These are phyloP conservation scores for Fennellomyces sp. DNA, from an alignment of 371 early-diverging fungal genomes.

Conservation along the genomic window DNA sequence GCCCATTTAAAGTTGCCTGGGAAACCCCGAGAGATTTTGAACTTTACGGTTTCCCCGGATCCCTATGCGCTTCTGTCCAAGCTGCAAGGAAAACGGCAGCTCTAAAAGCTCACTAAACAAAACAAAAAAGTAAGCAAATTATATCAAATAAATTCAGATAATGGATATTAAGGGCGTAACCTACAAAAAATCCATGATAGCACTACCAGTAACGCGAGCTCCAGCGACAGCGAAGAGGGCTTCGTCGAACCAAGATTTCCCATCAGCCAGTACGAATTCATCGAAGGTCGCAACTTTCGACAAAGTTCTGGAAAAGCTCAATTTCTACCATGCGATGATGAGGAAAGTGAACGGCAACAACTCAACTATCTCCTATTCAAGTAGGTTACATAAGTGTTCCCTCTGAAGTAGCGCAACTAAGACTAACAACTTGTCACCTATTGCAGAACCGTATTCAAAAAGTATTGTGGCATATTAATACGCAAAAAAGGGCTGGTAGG, in stretches of 20 bases:
- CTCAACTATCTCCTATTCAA: constrained; percentile 34
- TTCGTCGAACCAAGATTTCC: constrained; percentile 38
- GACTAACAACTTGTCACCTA: not conserved
- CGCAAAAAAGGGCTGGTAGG: not conserved
- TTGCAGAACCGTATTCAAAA: constrained; percentile 4
- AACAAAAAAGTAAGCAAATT: not conserved
- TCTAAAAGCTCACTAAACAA: not conserved
- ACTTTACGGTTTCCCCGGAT: too few species aligned
- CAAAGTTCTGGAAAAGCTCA: constrained; percentile 17
- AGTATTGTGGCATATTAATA: not conserved
- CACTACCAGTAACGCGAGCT: not conserved
- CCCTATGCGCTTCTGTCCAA: not conserved
- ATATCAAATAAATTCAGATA: too few species aligned
- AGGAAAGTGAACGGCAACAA: constrained; percentile 45
- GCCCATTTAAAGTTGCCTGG: too few species aligned
- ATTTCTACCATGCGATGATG: constrained; percentile 49
- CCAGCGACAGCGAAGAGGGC: constrained; percentile 11
- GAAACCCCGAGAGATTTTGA: too few species aligned
- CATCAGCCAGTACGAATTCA: constrained; percentile 27
- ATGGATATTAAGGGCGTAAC: too few species aligned
- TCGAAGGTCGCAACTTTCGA: constrained; percentile 34
- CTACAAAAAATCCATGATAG: too few species aligned
- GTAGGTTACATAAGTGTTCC: constrained; percentile 3
- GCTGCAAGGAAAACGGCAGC: not conserved
- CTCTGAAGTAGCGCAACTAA: not conserved